Percentiles rank a stretch among this genome's conserved stretches.
Conservation (phyloP, 177 flowering plant genomes). For the Vitis hybrid region DNA sequence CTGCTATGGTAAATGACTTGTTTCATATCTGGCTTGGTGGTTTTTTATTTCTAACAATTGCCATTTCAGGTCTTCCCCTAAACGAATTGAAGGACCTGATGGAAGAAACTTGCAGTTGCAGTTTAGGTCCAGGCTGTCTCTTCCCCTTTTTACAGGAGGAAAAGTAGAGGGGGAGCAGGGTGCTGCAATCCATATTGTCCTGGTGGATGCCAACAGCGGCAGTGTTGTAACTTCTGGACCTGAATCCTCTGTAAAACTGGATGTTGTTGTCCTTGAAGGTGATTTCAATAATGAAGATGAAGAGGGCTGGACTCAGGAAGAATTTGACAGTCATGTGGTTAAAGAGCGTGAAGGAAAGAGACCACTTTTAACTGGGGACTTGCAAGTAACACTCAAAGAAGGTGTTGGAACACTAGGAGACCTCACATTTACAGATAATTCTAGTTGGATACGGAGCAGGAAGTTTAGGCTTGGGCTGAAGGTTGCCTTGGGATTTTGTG, state of each 20-base stretch:
- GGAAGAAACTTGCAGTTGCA: constrained; percentile 47
- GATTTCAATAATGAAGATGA: constrained; percentile 67
- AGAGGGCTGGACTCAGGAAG: constrained; percentile 58
- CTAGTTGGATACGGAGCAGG: constrained; percentile 69
- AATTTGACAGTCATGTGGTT: constrained; percentile 60
- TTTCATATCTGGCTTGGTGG: neutral
- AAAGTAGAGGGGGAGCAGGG: constrained; percentile 62
- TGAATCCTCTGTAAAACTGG: constrained; percentile 44
- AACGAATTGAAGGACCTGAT: constrained; percentile 47
- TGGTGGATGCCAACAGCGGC: constrained; percentile 41
- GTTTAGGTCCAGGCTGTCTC: constrained; percentile 48
- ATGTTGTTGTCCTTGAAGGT: constrained; percentile 65
- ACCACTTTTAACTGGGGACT: constrained; percentile 56
- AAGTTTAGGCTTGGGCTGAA: constrained; percentile 62
- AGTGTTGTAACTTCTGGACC: constrained; percentile 42
- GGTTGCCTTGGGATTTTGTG: constrained; percentile 51
- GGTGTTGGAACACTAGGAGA: constrained; percentile 67
- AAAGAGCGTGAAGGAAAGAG: constrained; percentile 72
- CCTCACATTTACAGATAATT: constrained; percentile 60
- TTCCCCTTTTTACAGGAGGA: constrained; percentile 58
- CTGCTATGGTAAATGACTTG: neutral
- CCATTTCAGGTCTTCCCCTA: constrained; percentile 42
- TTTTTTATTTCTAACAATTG: neutral
- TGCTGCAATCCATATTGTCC: constrained; percentile 49
- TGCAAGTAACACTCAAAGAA: constrained; percentile 51